These are phyloP conservation scores for Friedmanniomyces simplex DNA, from an alignment of 495 filamentous ascomycete genomes.

Conservation along the genomic window DNA sequence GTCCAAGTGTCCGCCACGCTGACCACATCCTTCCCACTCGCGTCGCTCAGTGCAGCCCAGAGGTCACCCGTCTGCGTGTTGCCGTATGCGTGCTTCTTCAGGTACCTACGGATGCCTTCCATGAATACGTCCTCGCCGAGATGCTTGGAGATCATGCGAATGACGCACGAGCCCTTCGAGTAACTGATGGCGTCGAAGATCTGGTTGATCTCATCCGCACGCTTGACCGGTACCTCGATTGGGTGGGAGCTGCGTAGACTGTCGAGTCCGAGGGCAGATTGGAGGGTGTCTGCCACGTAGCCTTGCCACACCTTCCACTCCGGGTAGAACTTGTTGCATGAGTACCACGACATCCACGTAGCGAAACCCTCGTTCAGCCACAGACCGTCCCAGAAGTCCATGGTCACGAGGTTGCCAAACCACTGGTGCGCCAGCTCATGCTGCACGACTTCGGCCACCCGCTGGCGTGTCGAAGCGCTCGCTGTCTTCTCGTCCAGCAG, in stretches of 20 bases:
- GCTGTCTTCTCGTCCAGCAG: conserved; percentile 86
- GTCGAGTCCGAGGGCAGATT: conserved; percentile 77
- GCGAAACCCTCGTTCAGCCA: conserved; percentile 99
- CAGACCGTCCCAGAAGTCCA: conserved; percentile 98
- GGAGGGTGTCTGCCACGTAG: conserved; percentile 84
- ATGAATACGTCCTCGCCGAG: conserved; percentile 89
- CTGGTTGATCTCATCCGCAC: conserved; percentile 91
- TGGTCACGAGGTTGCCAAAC: conserved; percentile 98
- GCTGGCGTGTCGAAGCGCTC: conserved; percentile 84
- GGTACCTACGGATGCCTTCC: conserved; percentile 81
- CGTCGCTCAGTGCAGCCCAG: conserved; percentile 80
- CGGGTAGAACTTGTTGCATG: conserved; percentile 79
- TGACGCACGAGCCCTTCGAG: conserved; percentile 88
- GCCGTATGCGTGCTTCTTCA: conserved; percentile 89
- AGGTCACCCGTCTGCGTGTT: conserved; percentile 80
- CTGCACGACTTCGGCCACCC: conserved; percentile 88
- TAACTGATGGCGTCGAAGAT: conserved; percentile 99
- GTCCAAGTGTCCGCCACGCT: conserved; percentile 72
- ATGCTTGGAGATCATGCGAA: conserved; percentile 95
- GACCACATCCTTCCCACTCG: conserved; percentile 81
- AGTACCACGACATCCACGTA: conserved; percentile 72
- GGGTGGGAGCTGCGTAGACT: conserved; percentile 91
- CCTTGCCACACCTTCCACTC: conserved; percentile 99
- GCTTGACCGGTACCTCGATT: conserved; percentile 93
- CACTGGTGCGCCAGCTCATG: conserved; percentile 98